Conservation (phyloP, 345 rosid genomes). For the Euphorbia lathyris region DNA sequence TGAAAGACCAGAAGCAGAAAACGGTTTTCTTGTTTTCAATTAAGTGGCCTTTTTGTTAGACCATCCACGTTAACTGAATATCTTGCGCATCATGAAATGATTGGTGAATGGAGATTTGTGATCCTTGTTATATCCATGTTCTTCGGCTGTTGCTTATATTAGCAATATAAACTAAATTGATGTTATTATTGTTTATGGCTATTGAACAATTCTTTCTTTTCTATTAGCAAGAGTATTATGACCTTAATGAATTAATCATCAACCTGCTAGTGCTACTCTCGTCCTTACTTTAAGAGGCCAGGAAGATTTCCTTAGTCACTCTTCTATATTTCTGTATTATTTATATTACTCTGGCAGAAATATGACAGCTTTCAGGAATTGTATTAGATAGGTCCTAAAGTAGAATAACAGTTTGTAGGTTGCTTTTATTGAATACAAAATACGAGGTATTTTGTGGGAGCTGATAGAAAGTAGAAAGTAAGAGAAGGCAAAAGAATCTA, state of each 20-base stretch:
- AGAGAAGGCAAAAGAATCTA: neutral
- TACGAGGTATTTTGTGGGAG: neutral
- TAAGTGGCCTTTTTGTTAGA: neutral
- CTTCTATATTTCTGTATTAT: too few species aligned
- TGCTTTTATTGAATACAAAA: too few species aligned
- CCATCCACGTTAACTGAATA: too few species aligned
- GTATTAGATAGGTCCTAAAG: neutral
- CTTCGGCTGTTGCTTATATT: too few species aligned
- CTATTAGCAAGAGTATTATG: too few species aligned
- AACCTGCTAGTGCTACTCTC: neutral
- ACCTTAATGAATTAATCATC: neutral
- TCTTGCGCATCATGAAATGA: too few species aligned
- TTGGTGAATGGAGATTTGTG: too few species aligned
- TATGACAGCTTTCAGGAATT: neutral
- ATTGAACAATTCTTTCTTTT: too few species aligned
- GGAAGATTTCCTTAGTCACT: too few species aligned
- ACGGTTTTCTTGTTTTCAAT: neutral
- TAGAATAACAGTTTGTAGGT: neutral
- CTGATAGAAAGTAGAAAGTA: neutral
- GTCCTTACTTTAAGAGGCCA: neutral
- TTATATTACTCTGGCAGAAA: neutral
- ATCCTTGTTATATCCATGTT: too few species aligned
- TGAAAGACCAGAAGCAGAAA: neutral
- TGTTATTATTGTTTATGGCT: too few species aligned
- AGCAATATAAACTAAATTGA: too few species aligned